Percentiles rank a stretch among this genome's conserved stretches.
Evolutionary conservation across 2,329 filamentous ascomycete species (phyloP).

Genomic region (Verticillium longisporum): DNA sequence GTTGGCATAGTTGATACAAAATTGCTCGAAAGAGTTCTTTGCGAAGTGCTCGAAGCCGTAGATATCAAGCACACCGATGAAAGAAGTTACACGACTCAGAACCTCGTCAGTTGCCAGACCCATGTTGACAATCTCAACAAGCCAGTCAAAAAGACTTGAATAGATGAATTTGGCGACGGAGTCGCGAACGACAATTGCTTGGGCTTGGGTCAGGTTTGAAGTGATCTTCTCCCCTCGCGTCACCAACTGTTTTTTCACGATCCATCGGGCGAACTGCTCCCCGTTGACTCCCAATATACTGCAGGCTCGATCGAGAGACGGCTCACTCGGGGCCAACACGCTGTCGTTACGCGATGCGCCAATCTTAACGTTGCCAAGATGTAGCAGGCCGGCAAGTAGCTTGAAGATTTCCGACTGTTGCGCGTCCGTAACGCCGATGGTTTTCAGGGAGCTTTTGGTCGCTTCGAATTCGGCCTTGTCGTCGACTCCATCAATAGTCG

Average conservation of each 20-base stretch:
- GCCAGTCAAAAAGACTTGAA: slow-evolving; percentile 96
- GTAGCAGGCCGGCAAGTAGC: slow-evolving; percentile 81
- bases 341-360: slow-evolving; percentile 85
- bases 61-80: slow-evolving; percentile 98
- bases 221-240: slow-evolving; percentile 97
- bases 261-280: slow-evolving; percentile 90
- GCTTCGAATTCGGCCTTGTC: slow-evolving; percentile 91
- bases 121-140: slow-evolving; percentile 93
- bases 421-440: slow-evolving; percentile 71
- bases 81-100: slow-evolving; percentile 72
- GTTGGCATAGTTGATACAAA: slow-evolving; percentile 99
- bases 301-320: slow-evolving; percentile 74
- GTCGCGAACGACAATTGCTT: slow-evolving; percentile 89
- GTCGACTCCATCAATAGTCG: slow-evolving; percentile 88
- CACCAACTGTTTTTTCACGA: slow-evolving; percentile 95
- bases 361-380: slow-evolving; percentile 96
- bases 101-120: slow-evolving; percentile 87
- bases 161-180: slow-evolving; percentile 99
- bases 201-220: slow-evolving; percentile 88
- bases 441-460: slow-evolving; percentile 77
- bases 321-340: slow-evolving; percentile 71
- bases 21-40: slow-evolving; percentile 99
- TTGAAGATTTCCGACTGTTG: slow-evolving; percentile 85
- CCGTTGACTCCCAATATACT: slow-evolving; percentile 81
- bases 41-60: slow-evolving; percentile 99